Evolutionary conservation across 805 yeast species (phyloP).

Genomic region (Spathaspora girioi): DNA sequence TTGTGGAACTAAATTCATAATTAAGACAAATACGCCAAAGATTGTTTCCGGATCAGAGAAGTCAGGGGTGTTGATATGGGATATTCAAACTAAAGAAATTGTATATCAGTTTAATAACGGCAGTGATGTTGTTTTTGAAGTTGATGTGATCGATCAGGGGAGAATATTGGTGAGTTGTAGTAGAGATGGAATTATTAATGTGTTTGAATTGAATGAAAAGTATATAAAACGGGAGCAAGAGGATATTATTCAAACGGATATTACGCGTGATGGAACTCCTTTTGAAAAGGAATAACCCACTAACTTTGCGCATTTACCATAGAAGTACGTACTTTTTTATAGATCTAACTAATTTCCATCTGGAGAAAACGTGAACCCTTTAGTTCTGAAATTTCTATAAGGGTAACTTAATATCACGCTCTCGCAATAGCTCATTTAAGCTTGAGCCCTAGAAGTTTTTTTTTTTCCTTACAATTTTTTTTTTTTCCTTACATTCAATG

Average conservation of each 20-base stretch:
- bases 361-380: too few relatives aligned
- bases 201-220: conserved; percentile 17
- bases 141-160: conserved; percentile 38
- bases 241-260: background rate
- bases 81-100: conserved; percentile 56
- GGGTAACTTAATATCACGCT: too few relatives aligned
- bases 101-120: conserved; percentile 21
- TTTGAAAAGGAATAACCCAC: background rate
- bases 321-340: background rate
- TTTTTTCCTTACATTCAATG: too few relatives aligned
- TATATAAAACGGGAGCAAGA: conserved; percentile 1
- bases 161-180: conserved; percentile 27
- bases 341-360: too few relatives aligned
- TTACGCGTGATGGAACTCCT: conserved; percentile 1
- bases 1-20: conserved; percentile 51
- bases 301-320: background rate
- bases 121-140: conserved; percentile 36
- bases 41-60: conserved; percentile 62
- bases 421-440: too few relatives aligned
- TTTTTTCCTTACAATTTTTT: too few relatives aligned
- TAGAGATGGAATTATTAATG: conserved; percentile 17
- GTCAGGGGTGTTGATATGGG: conserved; percentile 59
- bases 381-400: too few relatives aligned
- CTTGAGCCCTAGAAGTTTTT: too few relatives aligned
- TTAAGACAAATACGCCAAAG: conserved; percentile 27